These are phyloP conservation scores for Acidiella bohemica DNA, from an alignment of 495 filamentous ascomycete genomes.

Conservation along the genomic window DNA sequence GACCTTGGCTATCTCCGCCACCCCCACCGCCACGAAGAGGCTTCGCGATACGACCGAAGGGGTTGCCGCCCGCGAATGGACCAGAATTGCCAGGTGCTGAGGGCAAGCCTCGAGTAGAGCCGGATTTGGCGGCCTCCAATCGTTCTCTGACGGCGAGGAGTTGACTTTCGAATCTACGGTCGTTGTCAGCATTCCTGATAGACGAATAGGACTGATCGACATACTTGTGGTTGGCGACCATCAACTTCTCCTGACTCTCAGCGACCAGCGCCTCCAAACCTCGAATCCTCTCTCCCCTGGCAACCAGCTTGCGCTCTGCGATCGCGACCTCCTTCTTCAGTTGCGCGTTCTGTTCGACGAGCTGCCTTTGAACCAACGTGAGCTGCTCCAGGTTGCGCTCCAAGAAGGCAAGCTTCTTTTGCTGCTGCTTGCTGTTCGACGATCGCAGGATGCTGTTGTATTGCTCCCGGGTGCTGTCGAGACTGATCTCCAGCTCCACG, in stretches of 20 bases:
- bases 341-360: constrained; percentile 91
- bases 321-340: constrained; percentile 99
- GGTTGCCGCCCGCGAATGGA: constrained; percentile 8
- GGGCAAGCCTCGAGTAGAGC: constrained; percentile 67
- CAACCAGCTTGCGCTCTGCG: constrained; percentile 91
- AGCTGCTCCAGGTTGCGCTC: constrained; percentile 97
- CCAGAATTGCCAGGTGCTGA: constrained; percentile 32
- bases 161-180: constrained; percentile 78
- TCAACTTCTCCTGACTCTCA: constrained; percentile 95
- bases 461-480: constrained; percentile 94
- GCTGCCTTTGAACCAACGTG: constrained; percentile 89
- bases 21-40: constrained; percentile 85
- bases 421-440: constrained; percentile 92
- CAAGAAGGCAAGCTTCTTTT: constrained; percentile 99
- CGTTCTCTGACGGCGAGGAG: constrained; percentile 95
- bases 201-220: too few species aligned
- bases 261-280: constrained; percentile 82
- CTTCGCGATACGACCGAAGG: constrained; percentile 64
- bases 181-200: not conserved
- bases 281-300: constrained; percentile 89
- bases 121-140: constrained; percentile 85
- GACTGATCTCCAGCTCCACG: constrained; percentile 90
- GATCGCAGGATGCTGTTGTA: constrained; percentile 95
- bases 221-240: constrained; percentile 87
- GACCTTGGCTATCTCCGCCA: constrained; percentile 15